phyloP scores from a whole-genome alignment of 768 basidiomycete species.

The Phlebiopsis gigantea region DNA sequence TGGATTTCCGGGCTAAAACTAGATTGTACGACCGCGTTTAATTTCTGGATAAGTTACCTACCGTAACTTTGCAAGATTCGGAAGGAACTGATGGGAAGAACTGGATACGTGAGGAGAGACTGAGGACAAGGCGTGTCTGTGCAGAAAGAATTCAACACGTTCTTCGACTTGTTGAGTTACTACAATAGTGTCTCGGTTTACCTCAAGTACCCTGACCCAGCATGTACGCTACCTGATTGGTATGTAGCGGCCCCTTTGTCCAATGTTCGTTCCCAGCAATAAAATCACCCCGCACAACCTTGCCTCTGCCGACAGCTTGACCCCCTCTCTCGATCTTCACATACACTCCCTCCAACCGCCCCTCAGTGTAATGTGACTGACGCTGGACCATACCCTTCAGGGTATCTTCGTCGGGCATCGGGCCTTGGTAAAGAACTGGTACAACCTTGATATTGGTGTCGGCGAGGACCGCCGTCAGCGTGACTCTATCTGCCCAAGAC shows the following conservation, averaged over 20 bases:
- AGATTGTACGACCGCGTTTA: too few relatives aligned
- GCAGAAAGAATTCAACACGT: too few relatives aligned
- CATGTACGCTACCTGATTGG: constrained; percentile 32
- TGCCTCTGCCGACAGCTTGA: constrained; percentile 39
- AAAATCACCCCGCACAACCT: constrained; percentile 56
- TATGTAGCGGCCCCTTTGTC: constrained; percentile 36
- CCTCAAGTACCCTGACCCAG: too few relatives aligned
- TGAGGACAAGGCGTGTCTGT: too few relatives aligned
- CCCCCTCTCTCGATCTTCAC: constrained; percentile 45
- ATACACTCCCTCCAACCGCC: constrained; percentile 52
- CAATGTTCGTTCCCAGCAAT: constrained; percentile 62
- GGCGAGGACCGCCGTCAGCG: constrained; percentile 30
- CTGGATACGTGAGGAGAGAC: too few relatives aligned
- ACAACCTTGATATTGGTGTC: constrained; percentile 37
- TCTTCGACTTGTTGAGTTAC: too few relatives aligned
- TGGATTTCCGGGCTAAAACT: too few relatives aligned
- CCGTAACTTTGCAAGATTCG: too few relatives aligned
- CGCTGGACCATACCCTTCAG: constrained; percentile 42
- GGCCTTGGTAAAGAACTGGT: constrained; percentile 39
- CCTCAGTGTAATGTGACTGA: constrained; percentile 40
- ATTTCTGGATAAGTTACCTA: too few relatives aligned
- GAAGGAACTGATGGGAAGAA: too few relatives aligned
- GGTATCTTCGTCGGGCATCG: constrained; percentile 34
- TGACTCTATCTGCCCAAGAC: constrained; percentile 34
- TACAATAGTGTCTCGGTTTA: too few relatives aligned